Percentiles rank a stretch among this genome's conserved stretches.
These are phyloP conservation scores for Podochytrium sp. DNA, from an alignment of 192 early-diverging fungal genomes.

Conservation along the genomic window DNA sequence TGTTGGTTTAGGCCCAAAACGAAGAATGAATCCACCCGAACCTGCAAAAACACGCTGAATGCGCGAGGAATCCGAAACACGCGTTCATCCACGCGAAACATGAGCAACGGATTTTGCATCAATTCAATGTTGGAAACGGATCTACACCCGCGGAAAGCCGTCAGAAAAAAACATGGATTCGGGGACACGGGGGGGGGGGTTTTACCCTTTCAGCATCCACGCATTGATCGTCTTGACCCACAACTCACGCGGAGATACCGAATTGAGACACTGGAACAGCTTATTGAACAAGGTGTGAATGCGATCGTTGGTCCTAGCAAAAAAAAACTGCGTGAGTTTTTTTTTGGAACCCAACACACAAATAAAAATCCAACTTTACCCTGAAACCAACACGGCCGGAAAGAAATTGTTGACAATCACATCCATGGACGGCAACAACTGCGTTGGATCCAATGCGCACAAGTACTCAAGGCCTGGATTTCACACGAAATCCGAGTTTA, in stretches of 20 bases:
- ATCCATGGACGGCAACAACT: neutral
- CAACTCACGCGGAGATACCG: conserved; percentile 29
- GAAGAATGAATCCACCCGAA: neutral
- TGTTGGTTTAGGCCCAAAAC: neutral
- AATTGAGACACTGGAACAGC: conserved; percentile 24
- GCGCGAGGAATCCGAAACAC: conserved; percentile 17
- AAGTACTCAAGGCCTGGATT: conserved; percentile 21
- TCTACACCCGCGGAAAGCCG: neutral
- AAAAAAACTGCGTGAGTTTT: neutral
- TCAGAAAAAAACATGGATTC: neutral
- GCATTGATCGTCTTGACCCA: conserved; percentile 22
- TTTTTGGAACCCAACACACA: neutral
- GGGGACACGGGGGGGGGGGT: neutral
- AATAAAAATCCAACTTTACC: neutral
- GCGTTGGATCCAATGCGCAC: conserved; percentile 15
- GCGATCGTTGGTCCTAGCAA: neutral
- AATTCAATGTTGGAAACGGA: neutral
- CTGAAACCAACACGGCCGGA: neutral
- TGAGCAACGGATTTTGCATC: conserved; percentile 13
- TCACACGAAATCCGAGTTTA: too few species aligned
- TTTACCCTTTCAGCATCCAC: conserved; percentile 10
- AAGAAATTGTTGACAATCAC: conserved; percentile 4
- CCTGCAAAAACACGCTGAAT: conserved; percentile 27
- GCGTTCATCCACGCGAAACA: conserved; percentile 21
- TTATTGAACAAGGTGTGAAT: conserved; percentile 3